phyloP scores from a whole-genome alignment of 1,139 yeast genomes.

The Eremothecium coryli region DNA sequence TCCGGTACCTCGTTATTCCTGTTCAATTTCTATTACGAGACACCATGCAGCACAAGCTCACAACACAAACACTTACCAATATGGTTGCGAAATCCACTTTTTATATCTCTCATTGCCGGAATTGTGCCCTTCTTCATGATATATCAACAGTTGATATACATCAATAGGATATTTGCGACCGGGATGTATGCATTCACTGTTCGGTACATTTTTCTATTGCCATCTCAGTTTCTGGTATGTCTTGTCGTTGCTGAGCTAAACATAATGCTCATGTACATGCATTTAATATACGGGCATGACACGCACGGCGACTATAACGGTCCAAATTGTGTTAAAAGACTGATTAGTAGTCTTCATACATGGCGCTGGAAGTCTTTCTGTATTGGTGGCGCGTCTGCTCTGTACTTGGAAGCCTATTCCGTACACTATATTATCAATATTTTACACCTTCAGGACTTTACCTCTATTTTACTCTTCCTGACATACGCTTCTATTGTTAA shows the following conservation, averaged over 20 bases:
- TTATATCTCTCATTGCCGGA: slow-evolving; percentile 41
- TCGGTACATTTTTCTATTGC: too few species aligned
- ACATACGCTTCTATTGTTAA: slow-evolving; percentile 63
- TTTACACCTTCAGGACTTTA: slow-evolving; percentile 54
- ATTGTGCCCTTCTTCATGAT: slow-evolving; percentile 71
- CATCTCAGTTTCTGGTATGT: too few species aligned
- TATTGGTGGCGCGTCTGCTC: slow-evolving; percentile 61
- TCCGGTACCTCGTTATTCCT: slow-evolving; percentile 1
- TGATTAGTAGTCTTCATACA: slow-evolving; percentile 6
- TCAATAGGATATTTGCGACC: too few species aligned
- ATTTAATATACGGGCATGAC: slow-evolving; percentile 40
- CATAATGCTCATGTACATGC: slow-evolving; percentile 47
- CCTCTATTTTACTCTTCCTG: slow-evolving; percentile 61
- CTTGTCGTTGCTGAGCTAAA: slow-evolving; percentile 60
- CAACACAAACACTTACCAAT: slow-evolving; percentile 3
- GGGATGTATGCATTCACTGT: too few species aligned
- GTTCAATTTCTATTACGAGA: slow-evolving; percentile 4
- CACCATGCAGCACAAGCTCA: background rate
- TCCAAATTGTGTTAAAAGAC: background rate
- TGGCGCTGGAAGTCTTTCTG: slow-evolving; percentile 86
- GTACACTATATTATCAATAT: slow-evolving; percentile 53
- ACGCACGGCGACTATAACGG: slow-evolving; percentile 14
- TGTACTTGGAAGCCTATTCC: slow-evolving; percentile 63
- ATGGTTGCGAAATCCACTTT: slow-evolving; percentile 7
- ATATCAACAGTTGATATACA: slow-evolving; percentile 65